Evolutionary conservation across 345 rosid genomes (phyloP).

Genomic region (Alliaria petiolata): DNA sequence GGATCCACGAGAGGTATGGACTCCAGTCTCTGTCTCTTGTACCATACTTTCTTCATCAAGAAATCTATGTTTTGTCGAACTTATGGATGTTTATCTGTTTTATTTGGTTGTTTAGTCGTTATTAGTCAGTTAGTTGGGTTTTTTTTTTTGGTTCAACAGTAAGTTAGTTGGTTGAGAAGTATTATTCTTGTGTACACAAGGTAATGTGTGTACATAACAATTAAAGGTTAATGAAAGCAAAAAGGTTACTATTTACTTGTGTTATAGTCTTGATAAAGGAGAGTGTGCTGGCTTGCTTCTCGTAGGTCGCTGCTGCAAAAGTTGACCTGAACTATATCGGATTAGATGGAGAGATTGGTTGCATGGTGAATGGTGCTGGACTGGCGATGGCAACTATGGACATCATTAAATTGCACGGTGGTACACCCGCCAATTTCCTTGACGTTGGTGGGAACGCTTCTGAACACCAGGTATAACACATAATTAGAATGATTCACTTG

Average conservation of each 20-base stretch:
- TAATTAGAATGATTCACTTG: too few relatives aligned
- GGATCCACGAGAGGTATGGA: constrained; percentile 64
- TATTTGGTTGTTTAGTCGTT: too few relatives aligned
- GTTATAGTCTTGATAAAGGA: neutral
- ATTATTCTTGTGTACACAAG: neutral
- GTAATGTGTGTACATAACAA: neutral
- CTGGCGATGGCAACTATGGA: constrained; percentile 99
- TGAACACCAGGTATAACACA: constrained; percentile 66
- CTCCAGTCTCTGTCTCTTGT: too few relatives aligned
- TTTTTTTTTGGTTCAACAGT: too few relatives aligned
- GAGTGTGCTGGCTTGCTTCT: constrained; percentile 15
- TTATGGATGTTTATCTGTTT: too few relatives aligned
- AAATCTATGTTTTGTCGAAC: too few relatives aligned
- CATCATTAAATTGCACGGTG: constrained; percentile 95
- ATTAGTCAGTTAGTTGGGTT: too few relatives aligned
- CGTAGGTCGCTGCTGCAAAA: constrained; percentile 86
- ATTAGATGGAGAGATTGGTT: constrained; percentile 98
- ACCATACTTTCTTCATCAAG: too few relatives aligned
- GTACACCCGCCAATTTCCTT: constrained; percentile 97
- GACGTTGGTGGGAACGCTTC: constrained; percentile 99
- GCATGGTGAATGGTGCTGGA: constrained; percentile 99
- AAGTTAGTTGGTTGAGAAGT: neutral
- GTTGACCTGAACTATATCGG: constrained; percentile 98
- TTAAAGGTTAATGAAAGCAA: neutral
- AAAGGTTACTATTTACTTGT: neutral